These are phyloP conservation scores for Cladosporium sp. DNA, from an alignment of 2,329 filamentous ascomycete genomes.

Conservation along the genomic window DNA sequence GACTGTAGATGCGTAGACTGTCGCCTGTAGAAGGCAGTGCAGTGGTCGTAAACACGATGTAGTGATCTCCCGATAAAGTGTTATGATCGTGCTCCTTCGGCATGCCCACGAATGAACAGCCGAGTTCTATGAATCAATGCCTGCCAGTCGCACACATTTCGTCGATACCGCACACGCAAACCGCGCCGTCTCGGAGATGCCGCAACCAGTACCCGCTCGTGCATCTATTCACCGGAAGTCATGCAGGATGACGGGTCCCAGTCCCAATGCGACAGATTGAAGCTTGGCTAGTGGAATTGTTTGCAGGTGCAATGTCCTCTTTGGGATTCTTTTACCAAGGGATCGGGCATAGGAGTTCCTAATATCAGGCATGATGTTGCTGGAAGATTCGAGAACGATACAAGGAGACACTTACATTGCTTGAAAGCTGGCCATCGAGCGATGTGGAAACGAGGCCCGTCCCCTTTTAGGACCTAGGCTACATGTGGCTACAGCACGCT, in stretches of 20 bases:
- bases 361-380: not conserved
- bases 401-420: not conserved
- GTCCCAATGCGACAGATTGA: slow-evolving; percentile 1
- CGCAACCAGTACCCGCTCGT: not conserved
- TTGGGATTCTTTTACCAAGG: not conserved
- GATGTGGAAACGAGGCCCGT: not conserved
- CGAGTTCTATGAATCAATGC: not conserved
- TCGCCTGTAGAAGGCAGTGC: not conserved
- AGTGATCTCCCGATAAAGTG: not conserved
- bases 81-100: not conserved
- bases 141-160: not conserved
- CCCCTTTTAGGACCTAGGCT: not conserved
- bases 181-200: slow-evolving; percentile 2
- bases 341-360: not conserved
- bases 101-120: not conserved
- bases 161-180: slow-evolving; percentile 1
- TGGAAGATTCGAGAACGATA: not conserved
- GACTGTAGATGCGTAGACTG: not conserved
- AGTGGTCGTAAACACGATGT: not conserved
- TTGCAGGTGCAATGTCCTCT: not conserved
- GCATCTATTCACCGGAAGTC: slow-evolving; percentile 15
- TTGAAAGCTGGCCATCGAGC: not conserved
- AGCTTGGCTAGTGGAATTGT: slow-evolving; percentile 8
- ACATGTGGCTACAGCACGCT: slow-evolving; percentile 3
- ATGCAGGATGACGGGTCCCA: slow-evolving; percentile 10